Evolutionary conservation across 2,329 filamentous ascomycete genomes (phyloP).

Genomic region (Xylariomycetidae sp.): DNA sequence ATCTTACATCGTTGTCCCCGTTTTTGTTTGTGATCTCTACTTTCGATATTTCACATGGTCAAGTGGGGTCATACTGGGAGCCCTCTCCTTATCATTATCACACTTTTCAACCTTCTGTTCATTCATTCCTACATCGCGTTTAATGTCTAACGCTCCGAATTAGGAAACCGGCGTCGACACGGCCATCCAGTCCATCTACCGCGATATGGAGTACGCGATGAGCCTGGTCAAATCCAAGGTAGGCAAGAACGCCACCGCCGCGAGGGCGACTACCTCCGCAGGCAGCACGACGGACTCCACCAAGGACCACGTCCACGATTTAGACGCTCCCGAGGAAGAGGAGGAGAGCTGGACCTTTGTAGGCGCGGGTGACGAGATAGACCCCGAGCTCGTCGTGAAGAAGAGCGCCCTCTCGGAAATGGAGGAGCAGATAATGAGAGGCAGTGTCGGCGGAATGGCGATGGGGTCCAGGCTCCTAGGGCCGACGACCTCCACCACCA

Average conservation of each 20-base stretch:
- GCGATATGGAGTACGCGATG: conserved; percentile 89
- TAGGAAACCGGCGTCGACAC: conserved; percentile 90
- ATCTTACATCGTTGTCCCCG: too few species aligned
- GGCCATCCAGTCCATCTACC: conserved; percentile 89
- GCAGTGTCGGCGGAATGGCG: too few species aligned
- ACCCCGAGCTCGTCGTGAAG: conserved; percentile 26
- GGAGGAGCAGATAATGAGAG: too few species aligned
- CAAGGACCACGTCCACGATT: conserved; percentile 38
- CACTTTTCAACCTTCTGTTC: too few species aligned
- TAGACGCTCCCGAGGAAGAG: conserved; percentile 58
- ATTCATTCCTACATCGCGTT: too few species aligned
- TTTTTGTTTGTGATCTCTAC: too few species aligned
- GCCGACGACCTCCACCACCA: too few species aligned
- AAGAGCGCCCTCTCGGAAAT: conserved; percentile 21
- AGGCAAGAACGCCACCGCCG: conserved; percentile 42
- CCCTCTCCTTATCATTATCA: too few species aligned
- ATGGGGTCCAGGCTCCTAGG: too few species aligned
- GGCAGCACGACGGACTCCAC: conserved; percentile 26
- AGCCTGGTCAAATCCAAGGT: conserved; percentile 68
- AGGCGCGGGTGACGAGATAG: conserved; percentile 36
- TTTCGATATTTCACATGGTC: too few species aligned
- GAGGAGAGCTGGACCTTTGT: conserved; percentile 92
- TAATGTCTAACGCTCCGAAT: too few species aligned
- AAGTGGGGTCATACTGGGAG: too few species aligned
- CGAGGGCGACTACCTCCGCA: conserved; percentile 27